Evolutionary conservation across 495 filamentous ascomycete genomes (phyloP).

Genomic region (Neurospora pannonica): DNA sequence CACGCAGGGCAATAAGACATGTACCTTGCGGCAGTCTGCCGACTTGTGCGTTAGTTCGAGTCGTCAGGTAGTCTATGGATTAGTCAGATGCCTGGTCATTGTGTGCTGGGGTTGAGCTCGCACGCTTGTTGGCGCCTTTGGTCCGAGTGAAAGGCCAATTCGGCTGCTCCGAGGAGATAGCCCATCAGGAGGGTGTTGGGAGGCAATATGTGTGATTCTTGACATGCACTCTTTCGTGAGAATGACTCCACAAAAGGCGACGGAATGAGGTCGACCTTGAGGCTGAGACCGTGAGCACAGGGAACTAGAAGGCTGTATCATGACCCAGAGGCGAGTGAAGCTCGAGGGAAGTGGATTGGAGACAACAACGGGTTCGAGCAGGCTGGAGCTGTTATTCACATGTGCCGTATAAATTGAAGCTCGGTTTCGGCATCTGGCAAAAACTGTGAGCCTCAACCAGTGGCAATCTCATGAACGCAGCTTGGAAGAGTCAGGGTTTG

Average conservation of each 20-base stretch:
- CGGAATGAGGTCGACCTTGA: not conserved
- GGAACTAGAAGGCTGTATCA: not conserved
- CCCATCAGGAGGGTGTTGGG: not conserved
- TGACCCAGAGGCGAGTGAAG: not conserved
- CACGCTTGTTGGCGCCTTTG: not conserved
- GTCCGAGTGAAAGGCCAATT: not conserved
- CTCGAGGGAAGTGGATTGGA: not conserved
- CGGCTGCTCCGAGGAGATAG: not conserved
- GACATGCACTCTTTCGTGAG: not conserved
- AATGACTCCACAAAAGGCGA: not conserved
- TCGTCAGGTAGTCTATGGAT: not conserved
- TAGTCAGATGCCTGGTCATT: not conserved
- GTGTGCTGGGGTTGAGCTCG: not conserved
- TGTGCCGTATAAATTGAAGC: not conserved
- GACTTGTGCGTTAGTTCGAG: not conserved
- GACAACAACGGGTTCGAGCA: not conserved
- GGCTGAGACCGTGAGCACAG: not conserved
- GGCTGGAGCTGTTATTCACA: not conserved
- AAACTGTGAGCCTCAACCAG: not conserved
- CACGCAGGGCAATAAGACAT: not conserved
- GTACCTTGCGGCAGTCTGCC: not conserved
- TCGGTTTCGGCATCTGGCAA: not conserved
- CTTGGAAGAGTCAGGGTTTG: not conserved
- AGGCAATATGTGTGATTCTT: not conserved
- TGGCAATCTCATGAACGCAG: not conserved